These are phyloP conservation scores for Corylus avellana DNA, from an alignment of 306 rosid genomes.

Conservation along the genomic window DNA sequence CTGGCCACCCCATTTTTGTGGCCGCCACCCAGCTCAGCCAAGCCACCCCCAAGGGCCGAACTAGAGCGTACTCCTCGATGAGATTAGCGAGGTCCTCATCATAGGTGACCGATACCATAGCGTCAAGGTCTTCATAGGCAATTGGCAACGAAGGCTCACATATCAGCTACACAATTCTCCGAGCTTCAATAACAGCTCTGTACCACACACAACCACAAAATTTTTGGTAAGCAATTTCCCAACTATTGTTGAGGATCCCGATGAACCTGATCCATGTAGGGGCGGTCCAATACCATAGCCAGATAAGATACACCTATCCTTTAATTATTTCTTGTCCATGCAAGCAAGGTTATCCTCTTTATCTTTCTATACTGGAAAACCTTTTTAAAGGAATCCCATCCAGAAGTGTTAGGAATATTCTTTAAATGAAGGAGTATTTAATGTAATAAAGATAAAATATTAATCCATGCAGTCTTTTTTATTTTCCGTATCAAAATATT, in stretches of 20 bases:
- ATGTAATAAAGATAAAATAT: no score
- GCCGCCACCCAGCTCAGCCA: no score
- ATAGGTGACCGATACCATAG: slow-evolving; percentile 78
- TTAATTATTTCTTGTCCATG: not conserved
- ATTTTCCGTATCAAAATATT: no score
- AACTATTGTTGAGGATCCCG: no score
- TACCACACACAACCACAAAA: slow-evolving; percentile 25
- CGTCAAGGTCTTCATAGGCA: slow-evolving; percentile 87
- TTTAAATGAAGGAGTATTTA: no score
- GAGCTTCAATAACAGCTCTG: slow-evolving; percentile 77
- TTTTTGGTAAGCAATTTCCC: no score
- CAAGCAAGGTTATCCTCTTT: not conserved
- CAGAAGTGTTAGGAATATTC: no score
- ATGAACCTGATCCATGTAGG: not conserved
- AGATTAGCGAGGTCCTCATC: slow-evolving; percentile 88
- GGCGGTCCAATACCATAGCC: not conserved
- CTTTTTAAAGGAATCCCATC: no score
- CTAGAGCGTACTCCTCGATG: slow-evolving; percentile 65
- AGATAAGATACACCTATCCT: not conserved
- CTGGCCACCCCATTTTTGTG: no score
- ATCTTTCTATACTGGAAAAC: no score
- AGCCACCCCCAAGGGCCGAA: no score
- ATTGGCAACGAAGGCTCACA: slow-evolving; percentile 80
- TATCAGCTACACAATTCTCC: slow-evolving; percentile 66
- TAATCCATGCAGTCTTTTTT: no score